Base-by-base conservation (phyloP, 2,329 filamentous ascomycete genomes). In the Colletotrichum lini region DNA sequence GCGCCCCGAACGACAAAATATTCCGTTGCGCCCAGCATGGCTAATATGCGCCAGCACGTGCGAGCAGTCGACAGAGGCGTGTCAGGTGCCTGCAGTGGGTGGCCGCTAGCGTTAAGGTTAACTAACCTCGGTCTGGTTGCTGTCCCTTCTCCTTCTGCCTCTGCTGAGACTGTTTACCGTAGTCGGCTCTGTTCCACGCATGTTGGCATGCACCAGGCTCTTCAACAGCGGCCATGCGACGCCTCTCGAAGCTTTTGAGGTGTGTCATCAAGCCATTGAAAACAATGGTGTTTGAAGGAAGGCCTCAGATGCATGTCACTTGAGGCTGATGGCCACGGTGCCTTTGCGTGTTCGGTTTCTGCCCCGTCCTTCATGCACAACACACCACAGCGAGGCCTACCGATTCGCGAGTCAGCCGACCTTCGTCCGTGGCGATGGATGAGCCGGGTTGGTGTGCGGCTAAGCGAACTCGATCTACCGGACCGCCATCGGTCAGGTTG, bases 41-140 rank as follows among this genome's bases (percentile, higher is more conserved):
- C 58, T 18, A n/a, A 26, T 30, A 68, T 38, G 52, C 52, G 38
- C 65, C 65, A 68, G 52, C 49, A 71, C 58, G 68, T 71, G 68
- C 68, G 65, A 59, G 58, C 65, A 59, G 58, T 67, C 68, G 68
- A 58, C 65, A 71, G 58, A 71, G 65, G 65, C 58, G 68, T 71
- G 68, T 71, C 68, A 71, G 68, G 68, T 71, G 68, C 65, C 65
- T 68, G 68, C 45, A 68, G 65, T 59, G 68, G 58, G 45, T 63
- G 40, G 65, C 65, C 68, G 68, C 68, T 71, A 71, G 59, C 45
- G 47, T 71, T 71, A 68, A 71, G 68, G 68, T 71, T 71, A 71
- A 71, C 68, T 58, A 59, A 59, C 65, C 53, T 68, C 68, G 68
- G 65, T 44, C 65, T 68, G 68, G 68, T 44, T 68, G 53, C 68